phyloP scores from a whole-genome alignment of 2,329 filamentous ascomycete species.

The Tolypocladium guangdongense region DNA sequence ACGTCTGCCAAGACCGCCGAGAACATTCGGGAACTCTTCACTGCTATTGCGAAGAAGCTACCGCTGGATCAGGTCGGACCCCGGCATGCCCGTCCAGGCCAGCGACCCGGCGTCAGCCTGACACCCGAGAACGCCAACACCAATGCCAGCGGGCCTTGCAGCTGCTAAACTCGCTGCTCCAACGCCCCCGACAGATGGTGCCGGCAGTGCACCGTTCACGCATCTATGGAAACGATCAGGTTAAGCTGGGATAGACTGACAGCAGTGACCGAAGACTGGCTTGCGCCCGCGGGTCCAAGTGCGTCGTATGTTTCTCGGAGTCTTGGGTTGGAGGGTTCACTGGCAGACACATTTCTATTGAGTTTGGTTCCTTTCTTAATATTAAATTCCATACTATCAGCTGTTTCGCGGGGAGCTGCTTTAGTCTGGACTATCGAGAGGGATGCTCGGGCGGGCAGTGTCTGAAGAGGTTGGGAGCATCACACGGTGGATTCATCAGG shows the following conservation, averaged over 20 bases:
- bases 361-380: slow-evolving; percentile 16
- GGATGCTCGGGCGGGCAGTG: not conserved
- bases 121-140: slow-evolving; percentile 47
- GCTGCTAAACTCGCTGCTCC: slow-evolving; percentile 31
- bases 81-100: slow-evolving; percentile 62
- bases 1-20: slow-evolving; percentile 96
- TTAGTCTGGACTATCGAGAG: not conserved
- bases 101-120: slow-evolving; percentile 48
- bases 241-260: slow-evolving; percentile 15
- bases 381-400: slow-evolving; percentile 4
- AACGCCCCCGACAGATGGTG: slow-evolving; percentile 4
- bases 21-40: slow-evolving; percentile 93
- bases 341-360: slow-evolving; percentile 25
- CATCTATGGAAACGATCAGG: slow-evolving; percentile 12
- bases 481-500: not conserved
- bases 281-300: slow-evolving; percentile 14
- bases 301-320: slow-evolving; percentile 28
- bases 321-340: slow-evolving; percentile 26
- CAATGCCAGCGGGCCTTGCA: slow-evolving; percentile 43
- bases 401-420: not conserved
- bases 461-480: not conserved
- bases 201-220: slow-evolving; percentile 8
- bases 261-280: slow-evolving; percentile 15
- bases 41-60: slow-evolving; percentile 93
- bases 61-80: slow-evolving; percentile 94